These are phyloP conservation scores for Dichomitus squalens DNA, from an alignment of 1,284 basidiomycete species.

Conservation along the genomic window DNA sequence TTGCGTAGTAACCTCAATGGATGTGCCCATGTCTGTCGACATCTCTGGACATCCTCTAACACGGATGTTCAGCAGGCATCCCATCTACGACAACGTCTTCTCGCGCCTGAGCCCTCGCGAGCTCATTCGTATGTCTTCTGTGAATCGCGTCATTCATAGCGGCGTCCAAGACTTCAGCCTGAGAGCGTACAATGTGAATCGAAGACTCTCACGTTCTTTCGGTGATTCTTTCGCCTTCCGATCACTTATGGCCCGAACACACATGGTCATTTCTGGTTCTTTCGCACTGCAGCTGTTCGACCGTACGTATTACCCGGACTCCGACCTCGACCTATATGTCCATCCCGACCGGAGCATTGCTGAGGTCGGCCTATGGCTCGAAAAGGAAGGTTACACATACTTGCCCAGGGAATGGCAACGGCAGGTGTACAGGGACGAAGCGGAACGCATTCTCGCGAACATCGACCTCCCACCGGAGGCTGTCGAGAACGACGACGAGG, in stretches of 20 bases:
- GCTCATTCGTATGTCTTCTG: constrained; percentile 10
- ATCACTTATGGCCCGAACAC: constrained; percentile 33
- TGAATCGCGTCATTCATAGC: background rate
- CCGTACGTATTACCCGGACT: constrained; percentile 31
- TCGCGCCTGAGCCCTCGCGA: constrained; percentile 8
- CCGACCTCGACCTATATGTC: constrained; percentile 43
- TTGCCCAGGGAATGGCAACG: constrained; percentile 11
- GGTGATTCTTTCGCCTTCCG: constrained; percentile 31
- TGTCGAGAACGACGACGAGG: background rate
- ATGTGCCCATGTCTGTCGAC: background rate
- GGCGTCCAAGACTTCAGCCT: constrained; percentile 11
- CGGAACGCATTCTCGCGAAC: background rate
- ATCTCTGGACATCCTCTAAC: background rate
- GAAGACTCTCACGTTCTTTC: constrained; percentile 33
- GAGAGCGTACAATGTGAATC: constrained; percentile 24
- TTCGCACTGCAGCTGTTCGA: constrained; percentile 43
- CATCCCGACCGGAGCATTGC: constrained; percentile 19
- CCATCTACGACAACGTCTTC: constrained; percentile 28
- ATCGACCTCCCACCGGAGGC: background rate
- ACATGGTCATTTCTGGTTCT: constrained; percentile 42
- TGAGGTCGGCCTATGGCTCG: constrained; percentile 20
- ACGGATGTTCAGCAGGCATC: constrained; percentile 6
- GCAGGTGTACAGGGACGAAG: constrained; percentile 6
- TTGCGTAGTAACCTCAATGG: background rate
- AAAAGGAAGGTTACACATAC: constrained; percentile 23